Evolutionary conservation across 2,329 filamentous ascomycete genomes (phyloP), one percentile per base, ranked within the genome.

Genomic region (Colletotrichum theobromicola): DNA sequence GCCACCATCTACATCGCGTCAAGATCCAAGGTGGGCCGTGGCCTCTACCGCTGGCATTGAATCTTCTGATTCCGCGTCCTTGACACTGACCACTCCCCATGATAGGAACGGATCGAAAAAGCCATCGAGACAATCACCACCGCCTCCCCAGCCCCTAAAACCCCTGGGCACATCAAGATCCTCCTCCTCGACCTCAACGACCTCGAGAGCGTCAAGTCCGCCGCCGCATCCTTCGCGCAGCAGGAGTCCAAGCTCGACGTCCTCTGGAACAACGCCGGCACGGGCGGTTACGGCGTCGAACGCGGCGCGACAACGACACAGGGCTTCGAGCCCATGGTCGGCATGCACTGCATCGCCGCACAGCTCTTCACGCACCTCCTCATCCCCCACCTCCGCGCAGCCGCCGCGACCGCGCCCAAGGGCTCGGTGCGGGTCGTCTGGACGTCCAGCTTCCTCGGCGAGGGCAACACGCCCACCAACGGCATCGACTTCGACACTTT

Each of bases 371-470:
- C 42, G 3, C 42, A 46, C 10, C 42, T 46, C 42, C 42, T 46
- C 42, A 46, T 21, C 5, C 18, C 42, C 10, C 18, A 46, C 42
- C 42, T 46, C 42, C 42, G 42, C 18, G 18, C 42, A 46, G 42
- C 42, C 18, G 18, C 42, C n/a, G 0, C 42, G 0, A 6, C 18
- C 0, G 42, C 42, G 0, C 10, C 42, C 18, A 46, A 7, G 18
- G 42, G 42, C 18, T 46, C 42, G 9, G 42, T 21, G 42, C 42
- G 42, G 2, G 42, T 46, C 6, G 42, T 46, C 10, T 46, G 42
- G 42, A 46, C 42, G 2, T 46, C 42, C 42, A 46, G 42, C 42
- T 46, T 46, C 2, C 42, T 46, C 42, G 18, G 4, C 18, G 42
- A 46, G 12, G 42, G 42, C 42, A n/a, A n/a, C 42, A 46, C 42